Evolutionary conservation across 148 eudicot genomes (phyloP), one percentile per base, ranked within the genome.

Genomic region (Vaccinium myrtillus): DNA sequence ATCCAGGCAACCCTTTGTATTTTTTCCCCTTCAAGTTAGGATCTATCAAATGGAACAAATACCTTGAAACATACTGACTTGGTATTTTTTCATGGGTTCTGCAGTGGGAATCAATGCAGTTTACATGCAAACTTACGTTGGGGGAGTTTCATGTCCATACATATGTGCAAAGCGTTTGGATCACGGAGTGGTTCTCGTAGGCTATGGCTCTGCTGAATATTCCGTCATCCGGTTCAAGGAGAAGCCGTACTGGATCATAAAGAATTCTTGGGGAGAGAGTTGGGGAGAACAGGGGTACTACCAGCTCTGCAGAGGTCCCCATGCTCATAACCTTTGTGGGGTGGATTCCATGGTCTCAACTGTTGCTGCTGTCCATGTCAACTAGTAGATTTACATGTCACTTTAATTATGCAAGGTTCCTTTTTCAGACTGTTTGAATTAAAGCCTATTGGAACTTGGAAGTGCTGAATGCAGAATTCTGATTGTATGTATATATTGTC

Each of bases 221-320:
- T 90, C 98, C 48, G 91, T 91, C 0, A 81, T 95, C 8, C 86
- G 97, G 73, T 59, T 95, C 50, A 94, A 92, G 92, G 87, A 94
- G 7, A 95, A 95, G 93, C 95, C 98, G 3, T 95, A 90, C 79
- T 95, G 98, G 98, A 89, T 93, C 88, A 90, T 95, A 39, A 93
- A 95, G 93, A 95, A 95, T 32, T 95, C 98, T 1, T 95, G 98
- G 98, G 98, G 98, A 30, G 87, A 86, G 32, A 88, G 36, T 53
- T 95, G 98, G 97, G 98, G 98, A 83, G 98, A 95, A 74, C 15
- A 91, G 1, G 97, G 98, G 12, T 95, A 92, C 58, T 95, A 95
- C 83, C 90, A 88, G 78, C 88, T 95, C 61, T 95, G 98, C 89
- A 90, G 91, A 70, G 98, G 98, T 74, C 89, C 69, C 48, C 39